phyloP scores from a whole-genome alignment of 164 flowering plant species.

The Piper longum region DNA sequence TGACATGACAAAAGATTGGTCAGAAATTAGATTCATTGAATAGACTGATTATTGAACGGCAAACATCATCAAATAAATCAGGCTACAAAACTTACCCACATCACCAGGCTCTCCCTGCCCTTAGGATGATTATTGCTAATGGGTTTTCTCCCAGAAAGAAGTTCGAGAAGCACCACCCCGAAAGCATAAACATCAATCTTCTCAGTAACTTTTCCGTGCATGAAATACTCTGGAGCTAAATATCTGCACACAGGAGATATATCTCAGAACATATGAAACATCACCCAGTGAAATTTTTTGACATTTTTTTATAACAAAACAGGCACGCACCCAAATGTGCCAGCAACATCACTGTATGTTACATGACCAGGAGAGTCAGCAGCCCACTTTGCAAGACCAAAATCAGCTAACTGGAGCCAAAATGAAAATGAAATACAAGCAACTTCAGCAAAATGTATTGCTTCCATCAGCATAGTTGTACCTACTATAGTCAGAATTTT shows the following conservation, averaged over 20 bases:
- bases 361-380: conserved; percentile 46
- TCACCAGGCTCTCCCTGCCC: conserved; percentile 85
- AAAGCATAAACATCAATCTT: conserved; percentile 89
- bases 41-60: not conserved
- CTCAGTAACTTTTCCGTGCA: conserved; percentile 81
- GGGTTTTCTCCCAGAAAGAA: conserved; percentile 88
- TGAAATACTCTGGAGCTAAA: conserved; percentile 96
- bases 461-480: not conserved
- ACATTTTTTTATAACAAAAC: not conserved
- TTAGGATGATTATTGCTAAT: conserved; percentile 58
- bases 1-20: not conserved
- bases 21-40: not conserved
- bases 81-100: conserved; percentile 60
- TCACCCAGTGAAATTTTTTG: not conserved
- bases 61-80: too few relatives aligned
- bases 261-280: not conserved
- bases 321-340: conserved; percentile 80
- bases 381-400: conserved; percentile 89
- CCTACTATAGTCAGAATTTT: too few relatives aligned
- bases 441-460: not conserved
- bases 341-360: conserved; percentile 77
- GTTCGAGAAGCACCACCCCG: conserved; percentile 98
- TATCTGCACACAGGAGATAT: conserved; percentile 31
- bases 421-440: not conserved
- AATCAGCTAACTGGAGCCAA: conserved; percentile 70